Conservation (phyloP, 106 monocot species). For the Allium fistulosum region DNA sequence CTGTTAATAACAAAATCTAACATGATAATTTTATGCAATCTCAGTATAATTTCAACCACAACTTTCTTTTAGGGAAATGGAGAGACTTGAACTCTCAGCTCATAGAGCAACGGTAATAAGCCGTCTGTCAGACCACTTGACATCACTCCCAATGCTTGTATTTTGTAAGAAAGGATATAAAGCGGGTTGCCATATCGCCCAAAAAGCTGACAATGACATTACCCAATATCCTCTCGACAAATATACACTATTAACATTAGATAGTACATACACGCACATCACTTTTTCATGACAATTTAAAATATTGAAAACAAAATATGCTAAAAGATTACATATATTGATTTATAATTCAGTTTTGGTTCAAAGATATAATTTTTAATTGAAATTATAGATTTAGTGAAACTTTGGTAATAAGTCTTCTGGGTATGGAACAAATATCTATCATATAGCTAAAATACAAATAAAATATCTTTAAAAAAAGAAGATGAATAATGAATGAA, state of each 20-base stretch:
- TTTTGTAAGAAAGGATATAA: constrained; percentile 28
- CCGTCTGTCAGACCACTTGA: constrained; percentile 99
- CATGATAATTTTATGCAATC: constrained; percentile 10
- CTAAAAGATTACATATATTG: no score
- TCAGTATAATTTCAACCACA: neutral
- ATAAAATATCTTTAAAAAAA: no score
- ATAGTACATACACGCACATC: no score
- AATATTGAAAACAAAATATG: no score
- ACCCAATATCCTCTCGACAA: constrained; percentile 54
- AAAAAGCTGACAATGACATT: constrained; percentile 90
- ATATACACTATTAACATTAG: neutral
- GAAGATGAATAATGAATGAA: no score
- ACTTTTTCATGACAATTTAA: no score
- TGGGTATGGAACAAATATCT: no score
- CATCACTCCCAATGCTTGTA: constrained; percentile 66
- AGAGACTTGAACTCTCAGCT: constrained; percentile 99
- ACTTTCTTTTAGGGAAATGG: constrained; percentile 71
- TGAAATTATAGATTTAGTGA: no score
- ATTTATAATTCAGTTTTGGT: no score
- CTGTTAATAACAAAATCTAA: constrained; percentile 40
- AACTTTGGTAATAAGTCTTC: no score
- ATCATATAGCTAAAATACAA: no score
- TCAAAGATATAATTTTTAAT: no score
- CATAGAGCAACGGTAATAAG: constrained; percentile 65
- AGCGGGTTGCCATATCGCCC: constrained; percentile 83